Conservation (phyloP, 2,329 filamentous ascomycete species). For the Pezicula carpinea region DNA sequence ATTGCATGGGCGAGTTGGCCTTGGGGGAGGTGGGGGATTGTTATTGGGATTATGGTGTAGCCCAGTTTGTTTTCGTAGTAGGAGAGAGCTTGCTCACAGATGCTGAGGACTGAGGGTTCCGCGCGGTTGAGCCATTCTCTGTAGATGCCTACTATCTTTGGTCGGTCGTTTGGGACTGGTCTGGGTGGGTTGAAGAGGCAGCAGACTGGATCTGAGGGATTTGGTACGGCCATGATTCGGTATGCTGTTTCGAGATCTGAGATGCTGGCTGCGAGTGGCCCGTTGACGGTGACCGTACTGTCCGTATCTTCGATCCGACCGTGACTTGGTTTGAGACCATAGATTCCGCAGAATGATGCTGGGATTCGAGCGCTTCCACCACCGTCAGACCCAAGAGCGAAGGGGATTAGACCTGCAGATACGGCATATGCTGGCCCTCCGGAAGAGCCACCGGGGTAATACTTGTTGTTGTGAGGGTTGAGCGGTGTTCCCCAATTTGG, state of each 20-base stretch:
- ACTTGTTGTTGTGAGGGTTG: conserved; percentile 68
- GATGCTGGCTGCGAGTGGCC: conserved; percentile 72
- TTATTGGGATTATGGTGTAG: conserved; percentile 54
- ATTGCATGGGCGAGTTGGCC: conserved; percentile 73
- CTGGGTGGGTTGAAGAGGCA: conserved; percentile 57
- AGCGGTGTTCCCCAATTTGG: conserved; percentile 75
- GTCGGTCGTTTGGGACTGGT: conserved; percentile 32
- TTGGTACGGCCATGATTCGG: conserved; percentile 67
- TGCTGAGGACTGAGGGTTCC: conserved; percentile 55
- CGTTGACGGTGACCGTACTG: conserved; percentile 57
- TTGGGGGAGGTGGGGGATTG: conserved; percentile 62
- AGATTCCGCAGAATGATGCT: conserved; percentile 41
- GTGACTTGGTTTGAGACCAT: conserved; percentile 76
- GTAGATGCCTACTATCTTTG: conserved; percentile 66
- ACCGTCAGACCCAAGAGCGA: conserved; percentile 85
- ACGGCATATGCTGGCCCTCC: conserved; percentile 89
- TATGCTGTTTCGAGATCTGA: conserved; percentile 80
- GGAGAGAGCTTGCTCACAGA: conserved; percentile 58
- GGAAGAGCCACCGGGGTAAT: conserved; percentile 83
- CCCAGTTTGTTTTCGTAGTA: conserved; percentile 47
- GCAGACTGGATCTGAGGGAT: conserved; percentile 58
- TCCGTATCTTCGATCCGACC: conserved; percentile 58
- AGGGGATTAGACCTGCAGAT: conserved; percentile 51
- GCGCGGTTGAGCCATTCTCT: conserved; percentile 66
- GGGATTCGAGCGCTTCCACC: conserved; percentile 57